Evolutionary conservation across 2,329 filamentous ascomycete species (phyloP), one percentile per base, ranked within the genome.

Genomic region (Biscogniauxia sp.): DNA sequence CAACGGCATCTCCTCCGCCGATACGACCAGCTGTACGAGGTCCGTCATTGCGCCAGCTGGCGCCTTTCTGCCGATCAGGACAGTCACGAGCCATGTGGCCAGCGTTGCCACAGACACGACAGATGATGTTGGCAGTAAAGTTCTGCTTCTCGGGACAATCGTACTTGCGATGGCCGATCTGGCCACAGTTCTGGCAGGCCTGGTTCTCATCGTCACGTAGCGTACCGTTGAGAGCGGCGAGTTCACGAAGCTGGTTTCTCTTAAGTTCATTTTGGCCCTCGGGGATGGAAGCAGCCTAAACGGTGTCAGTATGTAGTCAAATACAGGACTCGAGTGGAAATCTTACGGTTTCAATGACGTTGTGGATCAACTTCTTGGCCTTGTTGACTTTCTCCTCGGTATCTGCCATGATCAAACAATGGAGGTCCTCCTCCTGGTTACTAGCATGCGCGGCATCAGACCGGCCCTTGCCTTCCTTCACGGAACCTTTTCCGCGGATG

Each of bases 371-470:
- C 79, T 96, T 93, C 83, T 98, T 99, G 68, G 95, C 95, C 80
- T 98, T 99, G 82, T 96, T 96, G 75, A 99, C 93, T 82, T 99
- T 99, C 65, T 99, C 95, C 81, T 99, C 96, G 45, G 94, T 98
- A 74, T 99, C 95, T 73, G 95, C 95, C 95, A 99, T 99, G 80
- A 99, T 98, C 75, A 99, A 82, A 79, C 95, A 99, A 80, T 99
- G 95, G 60, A 99, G 84, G 77, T 99, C 95, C 80, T 99, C 95
- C 82, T 99, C 95, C 85, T 99, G 95, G 84, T 99, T 99, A 85
- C 95, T 98, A 77, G 94, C 93, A 79, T 99, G 95, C 81, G 95
- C 95, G 72, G 95, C 95, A 78, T 99, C 95, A 81, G 95, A 98
- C 69, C 95, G 93, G 69, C 95, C 95, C 78, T 99, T 99, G 82